Conservation (phyloP, 2,329 filamentous ascomycete species). For the Hymenoscyphus salicellus region DNA sequence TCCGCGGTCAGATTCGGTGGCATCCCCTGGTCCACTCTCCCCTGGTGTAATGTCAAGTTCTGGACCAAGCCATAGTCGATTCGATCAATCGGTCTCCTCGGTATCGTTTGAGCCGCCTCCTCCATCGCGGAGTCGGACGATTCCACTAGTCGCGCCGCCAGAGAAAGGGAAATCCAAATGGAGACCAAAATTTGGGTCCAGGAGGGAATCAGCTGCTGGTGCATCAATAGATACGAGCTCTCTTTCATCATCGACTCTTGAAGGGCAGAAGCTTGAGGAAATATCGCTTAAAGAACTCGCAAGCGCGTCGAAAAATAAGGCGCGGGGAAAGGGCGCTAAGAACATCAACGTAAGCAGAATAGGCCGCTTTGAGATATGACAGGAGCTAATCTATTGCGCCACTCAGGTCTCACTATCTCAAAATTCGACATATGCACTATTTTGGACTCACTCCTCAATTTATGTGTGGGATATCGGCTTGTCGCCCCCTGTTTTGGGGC, state of each 20-base stretch:
- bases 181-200: slow-evolving; percentile 32
- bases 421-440: slow-evolving; percentile 40
- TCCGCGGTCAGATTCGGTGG: slow-evolving; percentile 5
- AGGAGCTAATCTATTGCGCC: too few relatives aligned
- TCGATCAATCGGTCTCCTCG: slow-evolving; percentile 18
- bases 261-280: slow-evolving; percentile 39
- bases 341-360: slow-evolving; percentile 34
- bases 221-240: slow-evolving; percentile 39
- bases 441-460: slow-evolving; percentile 41
- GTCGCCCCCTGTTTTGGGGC: slow-evolving; percentile 37
- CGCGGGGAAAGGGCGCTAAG: slow-evolving; percentile 35
- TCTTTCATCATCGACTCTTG: slow-evolving; percentile 38
- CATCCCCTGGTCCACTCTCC: slow-evolving; percentile 18
- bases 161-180: slow-evolving; percentile 36
- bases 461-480: slow-evolving; percentile 42
- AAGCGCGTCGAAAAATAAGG: slow-evolving; percentile 30
- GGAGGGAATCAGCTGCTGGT: slow-evolving; percentile 28
- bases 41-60: slow-evolving; percentile 12
- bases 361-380: too few relatives aligned
- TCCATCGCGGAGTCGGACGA: slow-evolving; percentile 18
- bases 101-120: slow-evolving; percentile 24
- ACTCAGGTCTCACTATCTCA: slow-evolving; percentile 34
- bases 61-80: slow-evolving; percentile 13
- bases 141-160: slow-evolving; percentile 15
- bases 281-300: slow-evolving; percentile 38